phyloP scores from a whole-genome alignment of 306 rosid species.

The Bauhinia variegata region DNA sequence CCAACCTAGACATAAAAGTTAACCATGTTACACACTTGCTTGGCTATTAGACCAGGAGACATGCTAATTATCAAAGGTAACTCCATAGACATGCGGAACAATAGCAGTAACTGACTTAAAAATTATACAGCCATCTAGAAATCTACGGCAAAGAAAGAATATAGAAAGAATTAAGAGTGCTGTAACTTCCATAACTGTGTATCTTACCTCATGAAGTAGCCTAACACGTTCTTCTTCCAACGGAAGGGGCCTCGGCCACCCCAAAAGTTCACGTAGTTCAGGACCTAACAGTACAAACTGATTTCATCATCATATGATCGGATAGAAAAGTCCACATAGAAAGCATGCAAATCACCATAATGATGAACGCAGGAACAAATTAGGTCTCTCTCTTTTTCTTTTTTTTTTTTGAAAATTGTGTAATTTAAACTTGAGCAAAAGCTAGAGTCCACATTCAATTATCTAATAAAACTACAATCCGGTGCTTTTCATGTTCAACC shows the following conservation, averaged over 20 bases:
- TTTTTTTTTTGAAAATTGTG: not conserved
- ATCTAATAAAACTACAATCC: not conserved
- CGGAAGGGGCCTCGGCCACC: constrained; percentile 96
- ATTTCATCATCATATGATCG: constrained; percentile 25
- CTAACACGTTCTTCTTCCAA: constrained; percentile 94
- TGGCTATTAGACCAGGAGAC: not conserved
- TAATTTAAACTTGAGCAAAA: not conserved
- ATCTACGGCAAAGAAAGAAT: too few relatives aligned
- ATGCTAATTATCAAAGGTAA: constrained; percentile 25
- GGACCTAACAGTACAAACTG: constrained; percentile 59
- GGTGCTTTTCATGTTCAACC: not conserved
- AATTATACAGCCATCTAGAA: too few relatives aligned
- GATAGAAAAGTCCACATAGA: constrained; percentile 2
- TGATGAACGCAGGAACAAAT: constrained; percentile 5
- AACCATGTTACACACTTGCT: constrained; percentile 10
- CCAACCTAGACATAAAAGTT: constrained; percentile 58
- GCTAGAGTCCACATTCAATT: not conserved
- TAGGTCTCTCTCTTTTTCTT: too few relatives aligned
- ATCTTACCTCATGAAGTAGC: constrained; percentile 82
- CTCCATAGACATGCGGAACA: constrained; percentile 1
- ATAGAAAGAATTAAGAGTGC: constrained; percentile 4
- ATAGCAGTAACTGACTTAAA: constrained; percentile 21
- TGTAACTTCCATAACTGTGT: constrained; percentile 7
- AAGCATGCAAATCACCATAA: constrained; percentile 13
- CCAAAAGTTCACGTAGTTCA: constrained; percentile 71